Evolutionary conservation across 345 rosid species (phyloP).

Genomic region (Luvunga scandens): DNA sequence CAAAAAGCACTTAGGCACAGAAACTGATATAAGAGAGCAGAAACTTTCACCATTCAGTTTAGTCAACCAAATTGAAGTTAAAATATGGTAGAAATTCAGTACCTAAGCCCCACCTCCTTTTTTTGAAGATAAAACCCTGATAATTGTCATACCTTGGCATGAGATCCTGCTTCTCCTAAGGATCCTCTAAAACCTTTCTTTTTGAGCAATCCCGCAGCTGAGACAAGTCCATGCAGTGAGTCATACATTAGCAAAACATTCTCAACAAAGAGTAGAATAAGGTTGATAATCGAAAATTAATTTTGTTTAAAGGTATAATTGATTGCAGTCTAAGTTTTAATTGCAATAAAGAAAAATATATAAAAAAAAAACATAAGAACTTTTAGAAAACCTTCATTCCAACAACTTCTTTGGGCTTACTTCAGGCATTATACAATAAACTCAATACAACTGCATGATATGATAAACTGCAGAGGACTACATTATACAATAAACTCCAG

Average conservation of each 20-base stretch:
- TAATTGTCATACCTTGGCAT: constrained; percentile 68
- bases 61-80: background rate
- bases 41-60: background rate
- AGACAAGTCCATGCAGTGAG: constrained; percentile 2
- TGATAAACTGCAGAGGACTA: too few species aligned
- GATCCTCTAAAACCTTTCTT: constrained; percentile 84
- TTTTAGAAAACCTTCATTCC: background rate
- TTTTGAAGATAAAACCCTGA: background rate
- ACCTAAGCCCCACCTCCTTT: background rate
- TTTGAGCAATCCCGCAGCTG: constrained; percentile 82
- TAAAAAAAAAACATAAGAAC: background rate
- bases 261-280: background rate
- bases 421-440: background rate
- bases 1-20: constrained; percentile 1
- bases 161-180: constrained; percentile 73
- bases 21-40: background rate
- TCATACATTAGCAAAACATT: background rate
- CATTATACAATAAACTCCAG: background rate
- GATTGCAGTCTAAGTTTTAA: background rate
- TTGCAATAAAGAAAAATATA: background rate
- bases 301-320: background rate
- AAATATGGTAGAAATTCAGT: background rate
- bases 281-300: background rate
- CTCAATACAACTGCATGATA: too few species aligned
- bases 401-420: background rate